Evolutionary conservation across 83 land plant species (phyloP).

Genomic region (Picea abies): DNA sequence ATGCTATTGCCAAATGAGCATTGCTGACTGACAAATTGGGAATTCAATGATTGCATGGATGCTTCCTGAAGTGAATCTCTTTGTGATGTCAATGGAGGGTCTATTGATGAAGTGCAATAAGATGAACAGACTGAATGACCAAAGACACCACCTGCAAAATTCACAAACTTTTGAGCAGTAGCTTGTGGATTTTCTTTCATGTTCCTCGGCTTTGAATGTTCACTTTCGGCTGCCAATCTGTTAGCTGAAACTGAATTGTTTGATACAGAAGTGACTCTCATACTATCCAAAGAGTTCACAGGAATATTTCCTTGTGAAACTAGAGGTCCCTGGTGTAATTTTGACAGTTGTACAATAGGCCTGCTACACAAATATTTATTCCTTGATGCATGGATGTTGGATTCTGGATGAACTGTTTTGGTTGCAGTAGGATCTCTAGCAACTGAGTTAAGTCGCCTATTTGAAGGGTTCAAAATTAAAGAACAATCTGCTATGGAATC

Average conservation of each 20-base stretch:
- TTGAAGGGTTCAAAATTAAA: not conserved
- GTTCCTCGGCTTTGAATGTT: not conserved
- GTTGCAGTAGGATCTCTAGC: not conserved
- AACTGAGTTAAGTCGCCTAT: not conserved
- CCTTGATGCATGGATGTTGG: not conserved
- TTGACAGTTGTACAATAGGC: not conserved
- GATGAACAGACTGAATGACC: constrained; percentile 4
- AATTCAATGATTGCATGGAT: not conserved
- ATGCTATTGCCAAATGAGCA: constrained; percentile 10
- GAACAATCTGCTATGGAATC: not conserved
- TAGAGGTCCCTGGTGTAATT: not conserved
- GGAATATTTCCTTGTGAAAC: no score
- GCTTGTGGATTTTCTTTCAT: constrained; percentile 15
- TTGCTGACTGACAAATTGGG: not conserved
- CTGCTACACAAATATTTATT: not conserved
- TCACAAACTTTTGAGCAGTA: constrained; percentile 6
- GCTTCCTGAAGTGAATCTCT: not conserved
- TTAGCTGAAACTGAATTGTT: not conserved
- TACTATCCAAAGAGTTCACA: not conserved
- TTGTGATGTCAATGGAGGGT: constrained; percentile 2
- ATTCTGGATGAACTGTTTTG: not conserved
- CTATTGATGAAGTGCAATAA: constrained; percentile 1
- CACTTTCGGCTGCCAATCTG: constrained; percentile 1
- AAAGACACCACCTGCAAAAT: not conserved
- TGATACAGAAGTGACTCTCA: not conserved